Evolutionary conservation across 75 land plant genomes (phyloP).

Genomic region (Chamaecyparis obtusa): DNA sequence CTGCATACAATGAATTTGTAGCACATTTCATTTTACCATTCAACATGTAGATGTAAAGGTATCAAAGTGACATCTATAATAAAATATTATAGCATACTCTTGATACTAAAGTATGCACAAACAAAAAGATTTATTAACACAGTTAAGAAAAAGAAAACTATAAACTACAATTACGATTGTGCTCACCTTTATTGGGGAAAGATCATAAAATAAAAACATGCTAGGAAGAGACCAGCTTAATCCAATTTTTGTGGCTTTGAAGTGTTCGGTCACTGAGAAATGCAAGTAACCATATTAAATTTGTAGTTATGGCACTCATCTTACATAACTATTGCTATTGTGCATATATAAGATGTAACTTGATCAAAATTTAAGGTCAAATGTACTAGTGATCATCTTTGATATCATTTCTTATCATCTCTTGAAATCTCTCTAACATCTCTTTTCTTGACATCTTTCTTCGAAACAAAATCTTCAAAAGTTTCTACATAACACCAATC

Average conservation of each 20-base stretch:
- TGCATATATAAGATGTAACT: not conserved
- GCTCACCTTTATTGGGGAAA: constrained; percentile 91
- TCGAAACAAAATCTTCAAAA: no score
- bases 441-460: no score
- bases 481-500: no score
- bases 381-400: no score
- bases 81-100: not conserved
- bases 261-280: constrained; percentile 98
- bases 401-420: no score
- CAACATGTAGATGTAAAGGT: not conserved
- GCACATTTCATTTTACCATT: not conserved
- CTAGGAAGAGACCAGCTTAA: constrained; percentile 62
- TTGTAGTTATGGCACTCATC: not conserved
- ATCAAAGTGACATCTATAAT: not conserved
- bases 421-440: no score
- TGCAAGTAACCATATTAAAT: constrained; percentile 21
- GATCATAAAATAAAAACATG: constrained; percentile 90
- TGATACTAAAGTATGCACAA: not conserved
- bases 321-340: not conserved
- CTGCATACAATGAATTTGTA: not conserved
- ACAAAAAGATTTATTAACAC: not conserved
- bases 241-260: constrained; percentile 42
- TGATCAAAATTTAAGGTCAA: no score
- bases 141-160: not conserved
- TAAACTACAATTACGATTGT: not conserved